phyloP scores from a whole-genome alignment of 2,329 filamentous ascomycete species.

The Periconia digitata region DNA sequence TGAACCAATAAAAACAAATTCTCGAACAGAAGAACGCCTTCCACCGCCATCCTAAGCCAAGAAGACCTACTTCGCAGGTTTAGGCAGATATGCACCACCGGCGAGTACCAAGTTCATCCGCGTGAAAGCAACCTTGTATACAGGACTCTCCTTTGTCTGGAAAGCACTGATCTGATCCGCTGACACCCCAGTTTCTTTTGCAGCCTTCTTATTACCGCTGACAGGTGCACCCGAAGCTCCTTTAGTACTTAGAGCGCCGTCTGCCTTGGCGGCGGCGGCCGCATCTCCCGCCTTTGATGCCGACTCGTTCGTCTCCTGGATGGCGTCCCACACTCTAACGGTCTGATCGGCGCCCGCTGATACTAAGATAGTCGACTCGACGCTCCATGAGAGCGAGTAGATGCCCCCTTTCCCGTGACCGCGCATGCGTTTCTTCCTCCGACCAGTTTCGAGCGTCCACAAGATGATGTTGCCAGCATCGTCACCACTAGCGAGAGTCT shows the following conservation, averaged over 20 bases:
- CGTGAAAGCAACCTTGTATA: conserved; percentile 91
- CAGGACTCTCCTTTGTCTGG: conserved; percentile 92
- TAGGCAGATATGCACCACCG: conserved; percentile 69
- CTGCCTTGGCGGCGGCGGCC: conserved; percentile 49
- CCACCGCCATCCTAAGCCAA: not conserved
- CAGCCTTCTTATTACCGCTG: conserved; percentile 64
- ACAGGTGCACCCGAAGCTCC: conserved; percentile 50
- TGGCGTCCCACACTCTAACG: conserved; percentile 91
- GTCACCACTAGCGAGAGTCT: conserved; percentile 88
- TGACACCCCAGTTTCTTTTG: conserved; percentile 86
- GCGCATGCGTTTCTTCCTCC: conserved; percentile 85
- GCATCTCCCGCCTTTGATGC: conserved; percentile 54
- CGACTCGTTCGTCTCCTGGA: conserved; percentile 61
- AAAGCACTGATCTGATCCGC: conserved; percentile 95
- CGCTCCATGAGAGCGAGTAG: conserved; percentile 89
- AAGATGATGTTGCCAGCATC: conserved; percentile 86
- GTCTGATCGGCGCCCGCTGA: conserved; percentile 91
- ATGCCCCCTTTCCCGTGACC: conserved; percentile 93
- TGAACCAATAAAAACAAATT: too few relatives aligned
- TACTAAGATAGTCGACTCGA: conserved; percentile 86
- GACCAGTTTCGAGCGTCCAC: conserved; percentile 89
- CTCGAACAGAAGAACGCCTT: not conserved
- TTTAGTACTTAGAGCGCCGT: conserved; percentile 54
- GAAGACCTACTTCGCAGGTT: conserved; percentile 38
- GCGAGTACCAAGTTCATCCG: conserved; percentile 92